Evolutionary conservation across 73 alveolate genomes (phyloP).

Genomic region (Tetrahymena borealis): DNA sequence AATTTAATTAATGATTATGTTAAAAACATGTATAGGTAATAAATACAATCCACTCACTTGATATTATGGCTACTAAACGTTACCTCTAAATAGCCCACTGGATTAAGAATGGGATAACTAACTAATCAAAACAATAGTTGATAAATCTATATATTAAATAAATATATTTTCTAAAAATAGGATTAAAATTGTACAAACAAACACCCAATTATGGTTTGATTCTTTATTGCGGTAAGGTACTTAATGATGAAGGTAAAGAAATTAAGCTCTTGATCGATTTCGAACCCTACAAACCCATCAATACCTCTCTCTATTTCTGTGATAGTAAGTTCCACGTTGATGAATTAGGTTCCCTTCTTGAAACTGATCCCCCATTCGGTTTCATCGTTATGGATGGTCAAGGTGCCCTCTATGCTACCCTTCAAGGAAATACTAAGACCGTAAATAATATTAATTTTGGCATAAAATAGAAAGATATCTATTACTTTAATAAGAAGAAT

Average conservation of each 20-base stretch:
- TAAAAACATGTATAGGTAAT: too few species aligned
- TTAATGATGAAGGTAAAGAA: conserved; percentile 90
- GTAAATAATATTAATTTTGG: too few species aligned
- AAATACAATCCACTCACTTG: too few species aligned
- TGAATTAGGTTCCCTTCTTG: conserved; percentile 49
- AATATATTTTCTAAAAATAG: not conserved
- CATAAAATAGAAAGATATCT: not conserved
- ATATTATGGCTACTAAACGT: too few species aligned
- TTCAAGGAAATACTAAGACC: conserved; percentile 90
- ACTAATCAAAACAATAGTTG: too few species aligned
- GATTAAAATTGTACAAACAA: conserved; percentile 74
- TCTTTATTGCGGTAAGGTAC: conserved; percentile 91
- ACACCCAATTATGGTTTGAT: conserved; percentile 98
- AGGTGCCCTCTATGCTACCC: conserved; percentile 95
- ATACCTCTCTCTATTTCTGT: conserved; percentile 90
- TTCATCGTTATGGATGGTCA: conserved; percentile 97
- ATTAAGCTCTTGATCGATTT: conserved; percentile 87
- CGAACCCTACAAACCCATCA: conserved; percentile 97
- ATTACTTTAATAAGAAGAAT: not conserved
- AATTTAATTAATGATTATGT: not conserved
- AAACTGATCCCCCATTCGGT: conserved; percentile 91
- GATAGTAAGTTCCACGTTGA: conserved; percentile 84
- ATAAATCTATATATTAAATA: not conserved
- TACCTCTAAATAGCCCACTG: too few species aligned
- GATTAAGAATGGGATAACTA: too few species aligned